Conservation (phyloP, 1,284 basidiomycete genomes). For the Ganoderma sinense region DNA sequence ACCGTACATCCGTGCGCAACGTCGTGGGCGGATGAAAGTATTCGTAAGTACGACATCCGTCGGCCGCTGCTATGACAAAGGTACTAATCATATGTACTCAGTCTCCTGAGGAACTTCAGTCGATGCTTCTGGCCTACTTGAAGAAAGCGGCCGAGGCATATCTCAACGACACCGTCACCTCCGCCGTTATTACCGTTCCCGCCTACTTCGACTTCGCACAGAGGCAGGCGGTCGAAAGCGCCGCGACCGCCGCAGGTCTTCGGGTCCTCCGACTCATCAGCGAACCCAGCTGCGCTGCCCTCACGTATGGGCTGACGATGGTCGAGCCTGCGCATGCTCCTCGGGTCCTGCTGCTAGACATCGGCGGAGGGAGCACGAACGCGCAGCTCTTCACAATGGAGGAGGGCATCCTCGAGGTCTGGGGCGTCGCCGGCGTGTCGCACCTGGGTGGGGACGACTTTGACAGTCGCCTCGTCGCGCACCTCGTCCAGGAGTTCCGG, state of each 20-base stretch:
- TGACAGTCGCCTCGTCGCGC: conserved; percentile 97
- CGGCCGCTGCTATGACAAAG: background rate
- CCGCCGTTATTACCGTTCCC: conserved; percentile 94
- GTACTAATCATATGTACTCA: too few relatives aligned
- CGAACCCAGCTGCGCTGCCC: conserved; percentile 94
- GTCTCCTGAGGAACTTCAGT: conserved; percentile 97
- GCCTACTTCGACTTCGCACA: conserved; percentile 99
- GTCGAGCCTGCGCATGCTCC: conserved; percentile 82
- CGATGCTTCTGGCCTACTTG: conserved; percentile 98
- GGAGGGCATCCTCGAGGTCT: conserved; percentile 99
- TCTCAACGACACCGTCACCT: conserved; percentile 83
- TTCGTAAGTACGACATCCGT: conserved; percentile 69
- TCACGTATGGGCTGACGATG: conserved; percentile 94
- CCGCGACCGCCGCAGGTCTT: conserved; percentile 88
- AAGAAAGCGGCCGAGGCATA: conserved; percentile 98
- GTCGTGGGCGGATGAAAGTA: conserved; percentile 91
- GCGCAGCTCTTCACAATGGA: conserved; percentile 98
- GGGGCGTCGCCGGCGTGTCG: conserved; percentile 98
- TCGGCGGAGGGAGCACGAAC: conserved; percentile 99
- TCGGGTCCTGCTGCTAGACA: conserved; percentile 97
- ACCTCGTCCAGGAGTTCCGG: conserved; percentile 99
- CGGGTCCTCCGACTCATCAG: conserved; percentile 97
- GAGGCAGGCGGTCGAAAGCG: conserved; percentile 95
- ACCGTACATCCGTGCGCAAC: conserved; percentile 89
- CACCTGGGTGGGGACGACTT: conserved; percentile 99